These are phyloP conservation scores for Suillus americanus DNA, from an alignment of 768 basidiomycete species.

Conservation along the genomic window DNA sequence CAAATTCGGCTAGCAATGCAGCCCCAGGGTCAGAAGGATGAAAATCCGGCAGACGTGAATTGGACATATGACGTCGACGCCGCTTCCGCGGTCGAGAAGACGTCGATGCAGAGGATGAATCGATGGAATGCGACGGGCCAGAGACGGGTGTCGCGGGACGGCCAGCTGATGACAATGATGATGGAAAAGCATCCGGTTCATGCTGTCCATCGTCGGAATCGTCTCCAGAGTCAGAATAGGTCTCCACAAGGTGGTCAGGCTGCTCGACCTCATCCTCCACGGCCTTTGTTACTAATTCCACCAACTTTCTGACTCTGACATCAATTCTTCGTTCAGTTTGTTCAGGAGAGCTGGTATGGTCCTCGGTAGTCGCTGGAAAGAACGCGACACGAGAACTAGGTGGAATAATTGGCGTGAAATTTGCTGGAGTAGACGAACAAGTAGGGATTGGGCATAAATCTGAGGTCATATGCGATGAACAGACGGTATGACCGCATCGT, in stretches of 20 bases:
- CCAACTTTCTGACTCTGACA: conserved; percentile 57
- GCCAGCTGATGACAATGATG: conserved; percentile 19
- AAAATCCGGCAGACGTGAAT: conserved; percentile 30
- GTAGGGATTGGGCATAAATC: conserved; percentile 35
- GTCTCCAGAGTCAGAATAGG: conserved; percentile 29
- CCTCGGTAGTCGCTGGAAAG: conserved; percentile 35
- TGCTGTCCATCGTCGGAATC: conserved; percentile 28
- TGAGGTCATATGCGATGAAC: conserved; percentile 49
- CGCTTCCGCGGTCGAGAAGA: conserved; percentile 26
- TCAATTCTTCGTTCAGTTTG: conserved; percentile 34
- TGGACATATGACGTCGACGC: conserved; percentile 27
- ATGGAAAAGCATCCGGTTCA: conserved; percentile 16
- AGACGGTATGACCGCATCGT: conserved; percentile 83
- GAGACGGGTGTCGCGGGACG: conserved; percentile 35
- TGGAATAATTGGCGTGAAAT: conserved; percentile 40
- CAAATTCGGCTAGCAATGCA: conserved; percentile 39
- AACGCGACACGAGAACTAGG: conserved; percentile 35
- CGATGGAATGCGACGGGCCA: not conserved
- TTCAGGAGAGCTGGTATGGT: not conserved
- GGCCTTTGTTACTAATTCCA: conserved; percentile 40
- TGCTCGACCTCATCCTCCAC: conserved; percentile 10
- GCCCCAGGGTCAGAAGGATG: conserved; percentile 20
- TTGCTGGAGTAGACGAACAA: conserved; percentile 28
- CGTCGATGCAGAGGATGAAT: conserved; percentile 5
- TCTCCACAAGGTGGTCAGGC: conserved; percentile 16